Base-by-base conservation (phyloP, 2,329 filamentous ascomycete species). In the Aspergillus oerlinghausenensis region DNA sequence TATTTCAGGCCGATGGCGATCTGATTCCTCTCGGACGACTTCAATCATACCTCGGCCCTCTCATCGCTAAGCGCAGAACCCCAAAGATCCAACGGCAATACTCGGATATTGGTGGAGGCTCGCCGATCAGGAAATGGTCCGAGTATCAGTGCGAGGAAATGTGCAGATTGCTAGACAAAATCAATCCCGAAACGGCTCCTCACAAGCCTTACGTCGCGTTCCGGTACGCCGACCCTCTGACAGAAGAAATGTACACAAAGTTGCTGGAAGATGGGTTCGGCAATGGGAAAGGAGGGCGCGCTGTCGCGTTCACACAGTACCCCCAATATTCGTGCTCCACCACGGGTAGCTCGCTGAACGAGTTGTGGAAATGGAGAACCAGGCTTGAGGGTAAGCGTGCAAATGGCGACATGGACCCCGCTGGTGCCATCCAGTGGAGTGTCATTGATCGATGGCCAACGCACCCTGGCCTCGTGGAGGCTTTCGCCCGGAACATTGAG, bases 171-270 rank as follows among this genome's bases (percentile, higher is more conserved):
- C 82, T 99, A 52, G 94, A 99, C 80, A 84, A 88, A 65, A 88
- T 91, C 59, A 95, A 89, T 1, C 94, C 94, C 5, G 89, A 96
- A 70, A 96, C 92, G 1, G 94, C 94, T 3, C 94, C 94, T 5
- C 94, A 99, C 73, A 97, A 94, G 73, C 94, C 94, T 8, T 99
- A 99, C 69, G 92, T 97, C 49, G 93, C 94, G 14, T 99, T 99
- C 74, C 89, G 94, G 60, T 99, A 99, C 70, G 93, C 95, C 14
- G 82, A 92, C 60, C 94, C 94, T 1, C 76, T 99, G 70, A 99
- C 94, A 2, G 94, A 97, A 77, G 86, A 96, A 65, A 96, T 92
- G 85, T 97, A 99, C 73, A 81, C 84, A 54, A 83, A 85, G 67
- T 75, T 99, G 61, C 77, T 99, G 25, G 86, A 85, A 7, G 94